Evolutionary conservation across 768 basidiomycete species (phyloP), one percentile per base, ranked within the genome.

Genomic region (Phanerochaete carnosa): DNA sequence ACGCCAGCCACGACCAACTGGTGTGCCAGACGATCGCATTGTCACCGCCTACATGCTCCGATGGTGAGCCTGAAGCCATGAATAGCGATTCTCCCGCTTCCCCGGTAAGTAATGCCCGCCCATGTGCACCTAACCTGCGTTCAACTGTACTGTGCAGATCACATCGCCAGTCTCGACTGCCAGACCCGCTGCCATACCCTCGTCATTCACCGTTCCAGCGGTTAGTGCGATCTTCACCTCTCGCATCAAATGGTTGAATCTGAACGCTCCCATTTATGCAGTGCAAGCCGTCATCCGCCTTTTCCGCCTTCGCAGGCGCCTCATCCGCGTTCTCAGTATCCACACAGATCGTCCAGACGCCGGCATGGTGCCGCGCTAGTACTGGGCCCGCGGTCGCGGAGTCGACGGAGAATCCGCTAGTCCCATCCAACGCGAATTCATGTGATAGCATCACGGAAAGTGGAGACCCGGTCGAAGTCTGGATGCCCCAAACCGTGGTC

Each of bases 251-350:
- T 12, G 12, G 13, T 25, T 11, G n/a, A 29, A 26, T 29, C 9
- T 35, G 5, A 30, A 22, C 46, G 22, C 7, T 45, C 23, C 22
- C 16, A 29, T 58, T 2, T 8, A 15, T 28, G n/a, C 46, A 59
- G 59, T 58, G 43, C 50, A 68, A 66, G 49, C 66, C 68, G 16
- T 69, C 68, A 3, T 64, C 68, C 8, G 62, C 63, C 15, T 71
- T 69, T 54, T 50, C 57, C 12, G 23, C 50, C 22, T n/a, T n/a
- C n/a, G n/a, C n/a, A n/a, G n/a, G n/a, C n/a, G n/a, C n/a, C n/a
- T 69, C 68, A 3, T 64, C 68, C 8, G 62, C 63, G n/a, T 71
- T 69, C 50, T 50, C 57, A 5, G 23, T 43, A 9, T n/a, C 55
- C 13, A 32, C 53, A 29, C 45, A 23, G 16, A 30, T 46, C 28